phyloP scores from a whole-genome alignment of 768 basidiomycete species.

The Tephrocybe sp. region DNA sequence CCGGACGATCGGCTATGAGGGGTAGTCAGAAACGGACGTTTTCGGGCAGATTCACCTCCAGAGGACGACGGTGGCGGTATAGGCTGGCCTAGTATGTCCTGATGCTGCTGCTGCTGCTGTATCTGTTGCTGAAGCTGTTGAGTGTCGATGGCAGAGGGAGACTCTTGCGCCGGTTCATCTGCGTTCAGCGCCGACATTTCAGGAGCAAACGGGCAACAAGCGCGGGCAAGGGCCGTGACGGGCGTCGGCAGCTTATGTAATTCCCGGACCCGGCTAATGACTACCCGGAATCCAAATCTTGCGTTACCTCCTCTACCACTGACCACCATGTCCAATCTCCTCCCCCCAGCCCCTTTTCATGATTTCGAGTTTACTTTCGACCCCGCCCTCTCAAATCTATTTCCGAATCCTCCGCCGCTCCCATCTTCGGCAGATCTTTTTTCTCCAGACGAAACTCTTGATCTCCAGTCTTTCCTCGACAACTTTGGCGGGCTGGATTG shows the following conservation, averaged over 20 bases:
- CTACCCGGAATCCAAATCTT: constrained; percentile 4
- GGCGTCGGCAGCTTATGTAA: constrained; percentile 19
- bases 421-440: constrained; percentile 79
- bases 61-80: constrained; percentile 26
- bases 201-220: constrained; percentile 40
- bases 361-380: constrained; percentile 79
- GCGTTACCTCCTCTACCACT: constrained; percentile 16
- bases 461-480: constrained; percentile 81
- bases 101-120: constrained; percentile 40
- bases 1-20: constrained; percentile 18
- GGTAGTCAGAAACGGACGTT: constrained; percentile 47
- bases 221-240: constrained; percentile 20
- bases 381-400: constrained; percentile 55
- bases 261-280: constrained; percentile 9
- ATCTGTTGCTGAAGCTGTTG: constrained; percentile 59
- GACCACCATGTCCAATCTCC: constrained; percentile 27
- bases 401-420: constrained; percentile 60
- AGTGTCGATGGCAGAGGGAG: constrained; percentile 57
- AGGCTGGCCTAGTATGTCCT: constrained; percentile 23
- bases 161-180: constrained; percentile 61
- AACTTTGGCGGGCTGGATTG: constrained; percentile 63
- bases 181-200: constrained; percentile 75
- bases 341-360: constrained; percentile 55
- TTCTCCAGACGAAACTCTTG: constrained; percentile 73
- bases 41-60: constrained; percentile 49